A percentile compares a stretch with the other conserved stretches of the same genome.
phyloP scores from a whole-genome alignment of 1,284 basidiomycete species.

The Gomphus sp. region DNA sequence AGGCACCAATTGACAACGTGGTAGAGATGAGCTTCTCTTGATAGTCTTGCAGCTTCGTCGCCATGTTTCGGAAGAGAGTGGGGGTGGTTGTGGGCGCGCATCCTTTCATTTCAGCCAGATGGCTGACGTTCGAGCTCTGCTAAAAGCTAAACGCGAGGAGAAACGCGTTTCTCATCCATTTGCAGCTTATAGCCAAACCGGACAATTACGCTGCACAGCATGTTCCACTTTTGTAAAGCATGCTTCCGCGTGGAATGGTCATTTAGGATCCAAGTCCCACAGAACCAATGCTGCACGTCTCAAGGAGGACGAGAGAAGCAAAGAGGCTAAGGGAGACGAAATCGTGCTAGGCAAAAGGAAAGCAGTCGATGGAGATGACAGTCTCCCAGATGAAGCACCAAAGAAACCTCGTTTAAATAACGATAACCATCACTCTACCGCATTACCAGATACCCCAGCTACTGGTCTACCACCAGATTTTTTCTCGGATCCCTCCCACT shows the following conservation, averaged over 20 bases:
- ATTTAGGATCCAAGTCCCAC: conserved; percentile 72
- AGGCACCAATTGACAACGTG: conserved; percentile 47
- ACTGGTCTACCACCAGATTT: conserved; percentile 56
- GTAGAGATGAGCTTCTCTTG: conserved; percentile 40
- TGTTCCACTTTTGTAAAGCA: conserved; percentile 60
- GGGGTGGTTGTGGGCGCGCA: not conserved
- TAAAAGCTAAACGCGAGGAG: conserved; percentile 56
- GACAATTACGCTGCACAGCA: conserved; percentile 59
- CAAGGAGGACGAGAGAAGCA: conserved; percentile 40
- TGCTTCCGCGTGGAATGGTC: conserved; percentile 75
- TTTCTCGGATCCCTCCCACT: conserved; percentile 66
- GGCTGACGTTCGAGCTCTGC: conserved; percentile 64
- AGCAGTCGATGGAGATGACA: conserved; percentile 19
- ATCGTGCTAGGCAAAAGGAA: conserved; percentile 22
- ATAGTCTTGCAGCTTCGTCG: conserved; percentile 14
- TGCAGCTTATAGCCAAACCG: conserved; percentile 53
- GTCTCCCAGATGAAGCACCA: conserved; percentile 17
- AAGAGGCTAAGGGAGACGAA: conserved; percentile 25
- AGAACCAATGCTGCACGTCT: conserved; percentile 50
- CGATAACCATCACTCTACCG: conserved; percentile 7
- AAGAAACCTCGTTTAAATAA: conserved; percentile 28
- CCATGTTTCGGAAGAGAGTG: not conserved
- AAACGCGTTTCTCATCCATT: conserved; percentile 64
- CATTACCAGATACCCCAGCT: conserved; percentile 2
- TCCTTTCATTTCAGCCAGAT: conserved; percentile 25